Percentiles rank a stretch among this genome's conserved stretches.
phyloP scores from a whole-genome alignment of 1,284 basidiomycete genomes.

The Leucoagaricus sp. region DNA sequence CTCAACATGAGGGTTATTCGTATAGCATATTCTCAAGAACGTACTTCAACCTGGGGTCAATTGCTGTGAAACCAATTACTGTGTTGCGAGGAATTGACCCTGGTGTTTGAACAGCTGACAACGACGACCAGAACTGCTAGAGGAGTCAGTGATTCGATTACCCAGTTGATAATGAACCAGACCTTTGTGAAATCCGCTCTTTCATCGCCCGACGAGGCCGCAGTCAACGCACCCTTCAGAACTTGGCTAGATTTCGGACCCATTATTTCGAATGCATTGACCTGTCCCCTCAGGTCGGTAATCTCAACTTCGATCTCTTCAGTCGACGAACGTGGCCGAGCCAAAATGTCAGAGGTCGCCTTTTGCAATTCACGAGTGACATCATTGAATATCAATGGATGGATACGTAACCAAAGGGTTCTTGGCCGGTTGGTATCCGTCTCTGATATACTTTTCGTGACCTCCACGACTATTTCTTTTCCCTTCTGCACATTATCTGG shows the following conservation, averaged over 20 bases:
- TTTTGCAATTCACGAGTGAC: slow-evolving; percentile 53
- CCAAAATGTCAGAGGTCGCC: slow-evolving; percentile 52
- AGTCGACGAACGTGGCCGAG: slow-evolving; percentile 26
- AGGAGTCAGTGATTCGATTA: background rate
- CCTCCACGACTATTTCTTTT: slow-evolving; percentile 13
- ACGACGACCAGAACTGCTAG: slow-evolving; percentile 68
- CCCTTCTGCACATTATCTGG: background rate
- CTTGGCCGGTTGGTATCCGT: slow-evolving; percentile 29
- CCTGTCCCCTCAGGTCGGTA: slow-evolving; percentile 64
- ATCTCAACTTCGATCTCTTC: slow-evolving; percentile 56
- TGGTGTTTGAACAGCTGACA: slow-evolving; percentile 63
- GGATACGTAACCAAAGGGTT: slow-evolving; percentile 74
- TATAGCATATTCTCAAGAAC: slow-evolving; percentile 3
- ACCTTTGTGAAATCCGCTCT: slow-evolving; percentile 67
- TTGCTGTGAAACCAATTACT: slow-evolving; percentile 73
- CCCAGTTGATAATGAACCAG: slow-evolving; percentile 15
- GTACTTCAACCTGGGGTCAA: slow-evolving; percentile 81
- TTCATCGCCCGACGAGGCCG: slow-evolving; percentile 48
- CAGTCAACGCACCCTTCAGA: slow-evolving; percentile 69
- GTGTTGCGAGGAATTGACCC: slow-evolving; percentile 71
- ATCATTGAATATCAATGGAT: slow-evolving; percentile 70
- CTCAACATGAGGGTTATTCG: background rate
- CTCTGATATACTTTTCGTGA: background rate
- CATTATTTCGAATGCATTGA: slow-evolving; percentile 86
- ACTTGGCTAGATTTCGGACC: slow-evolving; percentile 83